phyloP scores from a whole-genome alignment of 2,329 filamentous ascomycete genomes.

The Fusarium armeniacum region DNA sequence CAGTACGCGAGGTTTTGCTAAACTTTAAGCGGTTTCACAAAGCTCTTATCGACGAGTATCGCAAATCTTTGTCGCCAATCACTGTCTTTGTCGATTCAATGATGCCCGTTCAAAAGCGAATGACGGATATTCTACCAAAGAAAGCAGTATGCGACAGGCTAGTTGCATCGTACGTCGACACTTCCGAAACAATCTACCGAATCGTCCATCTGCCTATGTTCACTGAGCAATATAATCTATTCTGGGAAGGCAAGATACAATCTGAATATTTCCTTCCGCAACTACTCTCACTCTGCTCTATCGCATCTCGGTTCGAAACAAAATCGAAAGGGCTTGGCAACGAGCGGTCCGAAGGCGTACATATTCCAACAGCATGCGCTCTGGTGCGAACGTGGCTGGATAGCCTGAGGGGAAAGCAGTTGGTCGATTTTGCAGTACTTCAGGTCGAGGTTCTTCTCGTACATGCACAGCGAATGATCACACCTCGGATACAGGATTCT shows the following conservation, averaged over 20 bases:
- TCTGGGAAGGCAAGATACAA: conserved; percentile 64
- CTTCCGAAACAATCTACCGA: conserved; percentile 67
- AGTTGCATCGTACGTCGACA: conserved; percentile 63
- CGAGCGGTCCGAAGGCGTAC: conserved; percentile 67
- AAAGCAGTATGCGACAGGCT: conserved; percentile 66
- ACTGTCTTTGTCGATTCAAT: conserved; percentile 71
- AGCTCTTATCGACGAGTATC: conserved; percentile 63
- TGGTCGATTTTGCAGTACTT: conserved; percentile 66
- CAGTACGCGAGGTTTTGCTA: conserved; percentile 60
- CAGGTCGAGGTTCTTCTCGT: conserved; percentile 68
- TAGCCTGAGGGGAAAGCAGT: conserved; percentile 64
- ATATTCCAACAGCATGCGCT: conserved; percentile 69
- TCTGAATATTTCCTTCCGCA: conserved; percentile 68
- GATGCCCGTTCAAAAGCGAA: conserved; percentile 69
- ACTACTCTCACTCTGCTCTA: conserved; percentile 65
- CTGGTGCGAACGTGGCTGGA: conserved; percentile 69
- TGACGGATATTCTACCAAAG: conserved; percentile 68
- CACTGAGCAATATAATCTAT: conserved; percentile 64
- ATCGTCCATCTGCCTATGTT: conserved; percentile 68
- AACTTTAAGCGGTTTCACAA: conserved; percentile 64
- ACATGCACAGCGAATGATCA: conserved; percentile 67
- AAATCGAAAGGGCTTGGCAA: conserved; percentile 65
- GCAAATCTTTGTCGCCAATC: conserved; percentile 64
- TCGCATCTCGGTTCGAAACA: conserved; percentile 67
- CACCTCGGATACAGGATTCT: conserved; percentile 63